phyloP scores from a whole-genome alignment of 257 asterid species.

The Rubia yunnanensis region DNA sequence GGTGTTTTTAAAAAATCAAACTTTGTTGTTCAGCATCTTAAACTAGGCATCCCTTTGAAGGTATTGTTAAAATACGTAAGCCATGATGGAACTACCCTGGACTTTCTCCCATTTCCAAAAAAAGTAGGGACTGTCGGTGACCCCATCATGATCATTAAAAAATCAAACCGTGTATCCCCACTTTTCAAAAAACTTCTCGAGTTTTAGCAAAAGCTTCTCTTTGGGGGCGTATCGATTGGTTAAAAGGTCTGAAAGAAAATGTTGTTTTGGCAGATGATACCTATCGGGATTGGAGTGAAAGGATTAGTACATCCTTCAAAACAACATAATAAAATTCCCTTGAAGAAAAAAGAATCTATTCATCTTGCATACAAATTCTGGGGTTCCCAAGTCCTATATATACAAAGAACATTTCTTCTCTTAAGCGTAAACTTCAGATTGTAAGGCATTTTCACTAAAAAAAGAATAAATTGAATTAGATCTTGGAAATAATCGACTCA shows the following conservation, averaged over 20 bases:
- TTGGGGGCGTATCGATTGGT: not conserved
- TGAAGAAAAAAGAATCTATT: no score
- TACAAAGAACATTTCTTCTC: not conserved
- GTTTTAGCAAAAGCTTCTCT: not conserved
- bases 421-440: not conserved
- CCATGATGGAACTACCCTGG: no score
- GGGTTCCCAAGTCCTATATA: not conserved
- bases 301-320: not conserved
- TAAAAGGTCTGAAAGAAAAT: not conserved
- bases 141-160: no score
- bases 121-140: no score
- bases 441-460: not conserved
- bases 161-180: no score
- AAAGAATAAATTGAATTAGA: not conserved
- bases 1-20: no score
- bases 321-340: not conserved
- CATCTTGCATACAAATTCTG: not conserved
- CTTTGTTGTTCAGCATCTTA: no score
- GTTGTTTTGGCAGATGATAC: not conserved
- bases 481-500: not conserved
- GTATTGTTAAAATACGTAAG: no score
- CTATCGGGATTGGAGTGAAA: not conserved
- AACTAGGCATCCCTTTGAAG: no score
- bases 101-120: no score
- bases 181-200: not conserved